Evolutionary conservation across 2,329 filamentous ascomycete species (phyloP), one percentile per base, ranked within the genome.

Genomic region (Xylaria sp.): DNA sequence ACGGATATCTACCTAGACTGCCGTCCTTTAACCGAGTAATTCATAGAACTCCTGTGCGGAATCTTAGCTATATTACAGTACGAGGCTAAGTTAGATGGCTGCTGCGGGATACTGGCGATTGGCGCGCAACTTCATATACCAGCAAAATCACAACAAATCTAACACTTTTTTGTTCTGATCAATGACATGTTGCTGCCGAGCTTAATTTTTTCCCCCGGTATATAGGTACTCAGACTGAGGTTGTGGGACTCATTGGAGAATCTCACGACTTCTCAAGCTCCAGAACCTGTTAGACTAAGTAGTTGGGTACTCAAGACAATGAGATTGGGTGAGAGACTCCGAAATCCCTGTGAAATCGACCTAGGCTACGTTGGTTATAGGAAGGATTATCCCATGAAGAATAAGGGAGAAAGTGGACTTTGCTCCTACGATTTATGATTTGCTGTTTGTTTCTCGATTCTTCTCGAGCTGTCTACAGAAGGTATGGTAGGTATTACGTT

Each of bases 381-480:
- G 18, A 15, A 15, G 43, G 43, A 15, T 48, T 48, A 48, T 25
- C 20, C 20, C 5, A 25, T 12, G 5, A 13, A 48, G 45, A 48
- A 48, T 15, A 13, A 25, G 20, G 45, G 46, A 50, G 36, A 13
- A 15, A 18, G 13, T 39, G n/a, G n/a, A 18, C 23, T 48, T 48
- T 12, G 12, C 4, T 15, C 20, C 23, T 25, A 25, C 25, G 45
- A 20, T 41, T 41, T n/a, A n/a, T n/a, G n/a, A 18, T 10, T n/a
- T 45, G 41, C 3, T 23, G 20, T 28, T 23, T 52, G 50, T 20
- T 56, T 66, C 63, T 63, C 59, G 53, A 58, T 48, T 50, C 18
- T 63, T 67, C 48, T 67, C 39, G 36, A 12, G 25, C 39, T 20
- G 28, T 60, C 46, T 3, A 10, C 6, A 30, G 28, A 6, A 30